Evolutionary conservation across 2,329 filamentous ascomycete species (phyloP), one percentile per base, ranked within the genome.

Genomic region (Stromatinia cepivora): DNA sequence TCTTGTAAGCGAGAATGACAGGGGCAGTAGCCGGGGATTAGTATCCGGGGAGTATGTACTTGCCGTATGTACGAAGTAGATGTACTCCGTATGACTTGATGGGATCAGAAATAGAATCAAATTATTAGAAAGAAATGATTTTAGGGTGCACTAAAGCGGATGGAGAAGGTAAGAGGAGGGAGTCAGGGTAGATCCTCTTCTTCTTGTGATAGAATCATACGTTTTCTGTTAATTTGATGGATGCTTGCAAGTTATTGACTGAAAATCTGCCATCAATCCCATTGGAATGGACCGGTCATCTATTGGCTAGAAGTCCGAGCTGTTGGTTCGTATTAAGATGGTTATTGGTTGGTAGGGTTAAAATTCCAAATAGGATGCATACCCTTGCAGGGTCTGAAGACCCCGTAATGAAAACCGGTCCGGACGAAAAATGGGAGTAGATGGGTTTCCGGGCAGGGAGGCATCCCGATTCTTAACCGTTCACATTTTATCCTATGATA

Each of bases 51-150:
- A 59, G 36, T 28, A 39, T 31, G 28, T 53, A 42, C 36, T 68
- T 68, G 57, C 66, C 66, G 64, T 31, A 48, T 54, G 57, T 56
- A 54, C 28, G 20, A 36, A 63, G 31, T 63, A 50, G 59, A 50
- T 50, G 45, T 42, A 42, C 39, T 39, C 39, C 39, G 39, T 62
- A 62, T 48, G 59, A 63, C 48, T 63, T 42, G 25, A 62, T 56
- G 31, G 28, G 42, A 52, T 42, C 17, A 48, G 66, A 31, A 68
- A 45, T 53, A 36, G 45, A 25, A 39, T 11, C 31, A 63, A 50
- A 52, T 20, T 5, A 52, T 17, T 20, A 10, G n/a, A 50, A 36
- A 13, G 28, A 25, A 62, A 62, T 36, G 9, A 62, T n/a, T 36
- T 36, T 17, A 20, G 34, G 13, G 22, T 8, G 7, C 4, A 50